phyloP scores from a whole-genome alignment of 2,329 filamentous ascomycete genomes.

The Fusarium tanahbumbuense region DNA sequence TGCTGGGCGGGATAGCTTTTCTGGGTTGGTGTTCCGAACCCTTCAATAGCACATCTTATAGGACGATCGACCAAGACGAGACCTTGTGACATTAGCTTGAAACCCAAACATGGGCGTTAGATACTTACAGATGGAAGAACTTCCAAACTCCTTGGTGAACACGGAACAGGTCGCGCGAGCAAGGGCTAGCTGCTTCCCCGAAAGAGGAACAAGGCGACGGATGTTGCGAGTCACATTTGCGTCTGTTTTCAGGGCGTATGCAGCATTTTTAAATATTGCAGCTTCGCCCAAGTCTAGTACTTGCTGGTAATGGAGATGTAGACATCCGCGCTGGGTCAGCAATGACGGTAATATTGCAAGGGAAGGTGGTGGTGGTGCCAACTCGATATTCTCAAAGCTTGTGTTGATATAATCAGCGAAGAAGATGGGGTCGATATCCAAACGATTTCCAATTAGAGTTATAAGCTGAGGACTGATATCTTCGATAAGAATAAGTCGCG shows the following conservation, averaged over 20 bases:
- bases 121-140: too few species aligned
- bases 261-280: accelerated
- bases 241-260: background rate
- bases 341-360: background rate
- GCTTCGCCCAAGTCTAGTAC: background rate
- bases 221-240: background rate
- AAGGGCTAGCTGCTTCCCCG: background rate
- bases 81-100: too few species aligned
- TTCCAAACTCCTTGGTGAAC: background rate
- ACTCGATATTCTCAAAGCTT: background rate
- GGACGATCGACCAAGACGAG: background rate
- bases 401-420: slow-evolving; percentile 5
- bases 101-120: too few species aligned
- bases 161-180: background rate
- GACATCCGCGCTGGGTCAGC: background rate
- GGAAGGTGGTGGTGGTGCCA: background rate
- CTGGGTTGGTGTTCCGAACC: accelerated
- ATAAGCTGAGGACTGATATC: background rate
- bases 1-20: accelerated
- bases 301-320: background rate
- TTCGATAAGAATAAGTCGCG: background rate
- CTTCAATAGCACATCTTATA: background rate
- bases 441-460: accelerated
- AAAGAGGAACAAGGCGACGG: background rate
- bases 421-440: background rate